A percentile compares a stretch with the other conserved stretches of the same genome.
Conservation (phyloP, 140 eudicot species). For the Oenanthe javanica region DNA sequence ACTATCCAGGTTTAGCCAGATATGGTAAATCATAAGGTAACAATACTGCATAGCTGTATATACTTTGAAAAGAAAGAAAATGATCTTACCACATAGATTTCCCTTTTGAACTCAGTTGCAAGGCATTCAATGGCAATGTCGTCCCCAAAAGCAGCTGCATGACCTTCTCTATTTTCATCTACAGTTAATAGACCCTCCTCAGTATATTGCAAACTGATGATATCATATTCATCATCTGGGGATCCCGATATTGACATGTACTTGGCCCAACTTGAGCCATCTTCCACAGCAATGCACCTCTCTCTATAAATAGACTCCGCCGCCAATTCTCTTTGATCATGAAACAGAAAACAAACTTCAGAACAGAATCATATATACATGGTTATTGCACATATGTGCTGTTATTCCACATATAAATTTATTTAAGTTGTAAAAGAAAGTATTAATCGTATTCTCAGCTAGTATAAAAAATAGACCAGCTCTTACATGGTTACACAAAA, state of each 20-base stretch:
- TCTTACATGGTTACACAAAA: background rate
- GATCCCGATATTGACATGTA: constrained; percentile 89
- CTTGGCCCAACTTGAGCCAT: constrained; percentile 83
- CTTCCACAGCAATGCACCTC: constrained; percentile 67
- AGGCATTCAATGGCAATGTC: constrained; percentile 92
- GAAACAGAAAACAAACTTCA: constrained; percentile 12
- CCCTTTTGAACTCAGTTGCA: constrained; percentile 88
- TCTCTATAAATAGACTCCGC: constrained; percentile 85
- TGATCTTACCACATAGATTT: constrained; percentile 69
- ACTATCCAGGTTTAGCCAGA: constrained; percentile 13
- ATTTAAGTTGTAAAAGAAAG: background rate
- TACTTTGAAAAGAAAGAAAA: background rate
- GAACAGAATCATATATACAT: background rate
- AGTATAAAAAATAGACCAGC: background rate
- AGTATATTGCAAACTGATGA: constrained; percentile 77
- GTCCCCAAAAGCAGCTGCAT: constrained; percentile 90
- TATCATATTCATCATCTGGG: constrained; percentile 73
- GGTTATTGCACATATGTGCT: background rate
- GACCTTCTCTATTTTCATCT: constrained; percentile 85
- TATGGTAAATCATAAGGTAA: background rate
- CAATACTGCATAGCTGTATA: background rate
- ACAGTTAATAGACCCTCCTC: constrained; percentile 83
- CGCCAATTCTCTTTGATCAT: constrained; percentile 57
- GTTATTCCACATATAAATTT: background rate
- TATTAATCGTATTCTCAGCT: no score